Evolutionary conservation across 768 basidiomycete species (phyloP).

Genomic region (Solioccasus polychromus): DNA sequence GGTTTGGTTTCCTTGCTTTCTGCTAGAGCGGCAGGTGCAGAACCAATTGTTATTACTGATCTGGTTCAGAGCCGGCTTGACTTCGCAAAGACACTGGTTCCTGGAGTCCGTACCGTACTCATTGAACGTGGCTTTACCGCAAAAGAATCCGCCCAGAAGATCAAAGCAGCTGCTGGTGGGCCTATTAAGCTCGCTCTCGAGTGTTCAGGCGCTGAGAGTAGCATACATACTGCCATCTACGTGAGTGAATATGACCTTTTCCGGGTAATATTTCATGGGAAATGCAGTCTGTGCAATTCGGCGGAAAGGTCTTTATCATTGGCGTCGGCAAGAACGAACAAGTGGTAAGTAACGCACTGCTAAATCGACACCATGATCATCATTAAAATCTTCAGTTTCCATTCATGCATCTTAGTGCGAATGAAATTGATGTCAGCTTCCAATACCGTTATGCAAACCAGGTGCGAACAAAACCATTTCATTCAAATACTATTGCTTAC

Average conservation of each 20-base stretch:
- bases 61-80: conserved; percentile 63
- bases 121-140: conserved; percentile 45
- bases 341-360: conserved; percentile 34
- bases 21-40: conserved; percentile 65
- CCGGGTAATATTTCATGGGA: not conserved
- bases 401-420: conserved; percentile 70
- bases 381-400: conserved; percentile 45
- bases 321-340: conserved; percentile 68
- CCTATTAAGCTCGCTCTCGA: conserved; percentile 54
- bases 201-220: conserved; percentile 63
- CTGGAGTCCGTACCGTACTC: conserved; percentile 54
- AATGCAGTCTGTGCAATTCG: conserved; percentile 58
- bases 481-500: not conserved
- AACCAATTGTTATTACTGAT: conserved; percentile 69
- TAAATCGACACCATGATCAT: not conserved
- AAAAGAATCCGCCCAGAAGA: conserved; percentile 49
- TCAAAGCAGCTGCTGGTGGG: conserved; percentile 50
- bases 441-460: conserved; percentile 71
- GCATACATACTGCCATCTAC: conserved; percentile 56
- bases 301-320: conserved; percentile 68
- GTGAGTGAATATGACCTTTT: conserved; percentile 32
- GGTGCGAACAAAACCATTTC: conserved; percentile 22
- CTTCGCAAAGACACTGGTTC: conserved; percentile 61
- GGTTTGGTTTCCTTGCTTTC: conserved; percentile 61
- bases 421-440: conserved; percentile 67